phyloP scores from a whole-genome alignment of 768 basidiomycete genomes.

The Hygrophorus russula region DNA sequence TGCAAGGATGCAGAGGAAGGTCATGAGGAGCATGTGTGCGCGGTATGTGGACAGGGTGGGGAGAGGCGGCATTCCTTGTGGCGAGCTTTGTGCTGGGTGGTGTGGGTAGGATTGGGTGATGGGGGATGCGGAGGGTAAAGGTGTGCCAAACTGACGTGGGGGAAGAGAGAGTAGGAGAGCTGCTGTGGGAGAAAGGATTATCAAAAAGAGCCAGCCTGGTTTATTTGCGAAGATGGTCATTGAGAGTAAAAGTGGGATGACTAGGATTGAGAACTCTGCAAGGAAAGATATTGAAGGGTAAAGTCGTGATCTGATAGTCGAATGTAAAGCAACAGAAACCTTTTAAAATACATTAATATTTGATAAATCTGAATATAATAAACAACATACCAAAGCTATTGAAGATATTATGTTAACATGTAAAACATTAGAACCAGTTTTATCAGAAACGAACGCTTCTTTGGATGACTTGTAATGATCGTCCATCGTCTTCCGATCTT shows the following conservation, averaged over 20 bases:
- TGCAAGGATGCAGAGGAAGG: conserved; percentile 81
- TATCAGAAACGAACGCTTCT: conserved; percentile 63
- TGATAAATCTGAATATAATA: background rate
- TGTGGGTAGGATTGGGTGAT: conserved; percentile 12
- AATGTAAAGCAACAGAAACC: conserved; percentile 67
- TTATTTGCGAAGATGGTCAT: conserved; percentile 64
- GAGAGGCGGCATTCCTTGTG: conserved; percentile 24
- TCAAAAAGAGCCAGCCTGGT: conserved; percentile 39
- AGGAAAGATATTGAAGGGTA: conserved; percentile 23
- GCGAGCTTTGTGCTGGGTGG: conserved; percentile 1
- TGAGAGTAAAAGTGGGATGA: conserved; percentile 69
- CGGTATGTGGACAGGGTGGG: conserved; percentile 81
- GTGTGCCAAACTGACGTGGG: conserved; percentile 30
- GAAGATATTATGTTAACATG: conserved; percentile 51
- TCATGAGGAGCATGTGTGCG: conserved; percentile 93
- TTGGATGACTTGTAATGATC: conserved; percentile 55
- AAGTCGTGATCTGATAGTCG: conserved; percentile 40
- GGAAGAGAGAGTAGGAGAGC: conserved; percentile 35
- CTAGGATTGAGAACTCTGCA: conserved; percentile 53
- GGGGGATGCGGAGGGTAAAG: conserved; percentile 35
- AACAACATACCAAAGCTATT: conserved; percentile 39
- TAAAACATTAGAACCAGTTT: conserved; percentile 48
- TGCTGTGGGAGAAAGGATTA: conserved; percentile 34
- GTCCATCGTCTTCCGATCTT: background rate
- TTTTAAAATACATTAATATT: conserved; percentile 18